Evolutionary conservation across 306 rosid genomes (phyloP).

Genomic region (Ceratonia siliqua): DNA sequence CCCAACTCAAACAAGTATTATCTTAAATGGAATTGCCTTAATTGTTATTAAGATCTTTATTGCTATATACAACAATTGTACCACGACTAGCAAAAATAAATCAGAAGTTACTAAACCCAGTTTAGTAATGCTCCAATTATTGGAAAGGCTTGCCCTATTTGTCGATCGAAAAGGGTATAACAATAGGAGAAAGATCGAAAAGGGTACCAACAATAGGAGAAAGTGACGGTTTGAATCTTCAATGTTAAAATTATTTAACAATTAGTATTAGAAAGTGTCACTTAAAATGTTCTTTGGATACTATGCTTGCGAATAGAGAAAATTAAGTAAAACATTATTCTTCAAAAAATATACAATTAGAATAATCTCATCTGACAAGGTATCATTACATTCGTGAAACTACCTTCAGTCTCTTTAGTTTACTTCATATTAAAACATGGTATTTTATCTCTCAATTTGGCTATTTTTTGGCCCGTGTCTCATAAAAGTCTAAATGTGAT

Average conservation of each 20-base stretch:
- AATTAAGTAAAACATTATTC: too few relatives aligned
- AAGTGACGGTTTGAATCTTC: too few relatives aligned
- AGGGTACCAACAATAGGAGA: too few relatives aligned
- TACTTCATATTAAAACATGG: not conserved
- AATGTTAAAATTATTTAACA: too few relatives aligned
- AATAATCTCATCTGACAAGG: not conserved
- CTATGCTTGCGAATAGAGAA: too few relatives aligned
- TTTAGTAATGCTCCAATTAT: too few relatives aligned
- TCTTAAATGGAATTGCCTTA: not conserved
- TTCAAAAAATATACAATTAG: not conserved
- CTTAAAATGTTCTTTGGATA: too few relatives aligned
- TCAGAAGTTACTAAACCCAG: not conserved
- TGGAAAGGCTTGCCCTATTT: too few relatives aligned
- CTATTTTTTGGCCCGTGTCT: not conserved
- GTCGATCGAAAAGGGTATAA: too few relatives aligned
- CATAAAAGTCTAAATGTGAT: not conserved
- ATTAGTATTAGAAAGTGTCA: too few relatives aligned
- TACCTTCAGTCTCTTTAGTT: not conserved
- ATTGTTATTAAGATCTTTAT: not conserved
- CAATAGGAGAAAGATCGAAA: too few relatives aligned
- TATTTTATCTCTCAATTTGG: not conserved
- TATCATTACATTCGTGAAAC: not conserved
- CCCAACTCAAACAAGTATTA: not conserved
- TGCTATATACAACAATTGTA: not conserved
- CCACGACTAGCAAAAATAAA: not conserved